Evolutionary conservation across 805 yeast genomes (phyloP).

Genomic region (Spathaspora passalidarum): DNA sequence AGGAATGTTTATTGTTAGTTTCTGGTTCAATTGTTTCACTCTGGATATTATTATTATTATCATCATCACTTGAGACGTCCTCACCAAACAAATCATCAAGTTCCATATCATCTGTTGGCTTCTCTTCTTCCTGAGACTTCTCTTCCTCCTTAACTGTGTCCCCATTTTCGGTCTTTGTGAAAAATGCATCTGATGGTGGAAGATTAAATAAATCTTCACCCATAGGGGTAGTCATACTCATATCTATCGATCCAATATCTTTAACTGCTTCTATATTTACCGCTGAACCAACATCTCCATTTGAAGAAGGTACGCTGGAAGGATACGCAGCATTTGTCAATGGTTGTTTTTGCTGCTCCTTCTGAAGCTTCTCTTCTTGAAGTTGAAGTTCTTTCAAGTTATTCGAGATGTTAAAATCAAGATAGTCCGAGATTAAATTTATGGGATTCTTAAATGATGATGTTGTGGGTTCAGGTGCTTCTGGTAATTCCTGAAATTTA

Average conservation of each 20-base stretch:
- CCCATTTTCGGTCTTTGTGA: conserved; percentile 7
- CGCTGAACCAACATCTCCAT: conserved; percentile 18
- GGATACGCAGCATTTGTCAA: conserved; percentile 10
- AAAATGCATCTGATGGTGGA: conserved; percentile 14
- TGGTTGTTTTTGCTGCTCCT: conserved; percentile 8
- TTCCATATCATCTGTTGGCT: conserved; percentile 20
- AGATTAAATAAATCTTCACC: conserved; percentile 12
- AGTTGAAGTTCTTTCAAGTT: conserved; percentile 13
- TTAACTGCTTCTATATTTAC: conserved; percentile 14
- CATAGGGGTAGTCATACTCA: conserved; percentile 12
- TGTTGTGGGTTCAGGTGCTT: conserved; percentile 6
- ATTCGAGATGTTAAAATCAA: conserved; percentile 28
- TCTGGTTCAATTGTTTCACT: conserved; percentile 2
- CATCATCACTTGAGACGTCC: conserved; percentile 10
- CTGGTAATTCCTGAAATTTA: conserved; percentile 16
- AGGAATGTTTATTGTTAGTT: background rate
- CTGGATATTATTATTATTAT: too few species aligned
- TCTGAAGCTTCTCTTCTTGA: conserved; percentile 5
- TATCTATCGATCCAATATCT: conserved; percentile 13
- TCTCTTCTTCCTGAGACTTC: conserved; percentile 3
- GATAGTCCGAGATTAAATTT: conserved; percentile 31
- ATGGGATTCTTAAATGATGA: conserved; percentile 22
- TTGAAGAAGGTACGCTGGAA: conserved; percentile 20
- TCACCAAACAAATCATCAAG: conserved; percentile 17
- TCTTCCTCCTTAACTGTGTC: conserved; percentile 5